Base-by-base conservation (phyloP, 176 grass and related monocot species). In the Oropetium thomaeum region DNA sequence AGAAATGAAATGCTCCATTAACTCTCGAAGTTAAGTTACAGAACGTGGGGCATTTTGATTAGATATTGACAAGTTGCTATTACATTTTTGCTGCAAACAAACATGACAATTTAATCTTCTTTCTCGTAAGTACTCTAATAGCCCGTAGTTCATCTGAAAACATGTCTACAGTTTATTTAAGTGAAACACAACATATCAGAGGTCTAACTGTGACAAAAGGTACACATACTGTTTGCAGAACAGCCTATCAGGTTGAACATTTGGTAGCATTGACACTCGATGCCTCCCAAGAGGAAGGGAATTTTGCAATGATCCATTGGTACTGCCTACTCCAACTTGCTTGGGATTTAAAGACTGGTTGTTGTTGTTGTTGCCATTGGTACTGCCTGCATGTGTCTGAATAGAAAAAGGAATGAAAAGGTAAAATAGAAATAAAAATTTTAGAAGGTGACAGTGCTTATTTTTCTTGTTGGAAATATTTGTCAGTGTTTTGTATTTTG, bases 211-310 rank as follows among this genome's bases (percentile, higher is more conserved):
- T 44, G 54, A 64, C 35, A 31, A 55, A 58, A 77, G 30, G 65
- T 79, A 60, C 28, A 78, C 87, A 82, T 87, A 93, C 91, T 81
- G 78, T 65, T 87, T 93, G 43, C 55, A 55, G 28, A 65, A 69
- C 58, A 51, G 86, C 49, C 70, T 76, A 47, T 81, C 65, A 66
- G 58, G 82, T 66, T 89, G 86, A 16, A 55, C 62, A 79, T 40
- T 69, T 0, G 58, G 31, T 81, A 82, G 23, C 10, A 29, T 28
- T 79, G 45, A 20, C 45, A 75, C 57, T 44, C 75, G 65, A 71
- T 71, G 74, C 58, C 55, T 81, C 62, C 79, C 74, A 27, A n/a
- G 45, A 57, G 32, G 63, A 41, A 77, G 37, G 4, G 32, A 27
- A 69, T 69, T 86, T 74, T 73, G 62, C 38, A 59, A 49, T 32